Evolutionary conservation across 768 basidiomycete species (phyloP).

Genomic region (Rhizopogon sp.): DNA sequence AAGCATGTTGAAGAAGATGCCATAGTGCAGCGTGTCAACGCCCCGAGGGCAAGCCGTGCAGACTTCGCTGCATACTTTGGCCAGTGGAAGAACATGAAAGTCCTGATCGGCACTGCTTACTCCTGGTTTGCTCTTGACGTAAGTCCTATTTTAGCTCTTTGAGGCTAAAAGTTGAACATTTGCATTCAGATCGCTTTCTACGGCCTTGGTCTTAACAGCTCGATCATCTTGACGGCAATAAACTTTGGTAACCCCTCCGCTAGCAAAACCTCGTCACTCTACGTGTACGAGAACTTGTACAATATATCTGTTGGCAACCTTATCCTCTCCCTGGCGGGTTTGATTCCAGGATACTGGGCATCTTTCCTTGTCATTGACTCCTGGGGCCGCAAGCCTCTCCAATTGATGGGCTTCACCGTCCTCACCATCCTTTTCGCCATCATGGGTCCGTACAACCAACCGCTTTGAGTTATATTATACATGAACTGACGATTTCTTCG

Average conservation of each 20-base stretch:
- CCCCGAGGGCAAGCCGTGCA: slow-evolving; percentile 60
- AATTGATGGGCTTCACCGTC: slow-evolving; percentile 69
- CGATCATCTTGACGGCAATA: slow-evolving; percentile 70
- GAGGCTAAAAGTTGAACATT: slow-evolving; percentile 1
- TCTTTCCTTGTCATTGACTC: slow-evolving; percentile 61
- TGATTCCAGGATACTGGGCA: slow-evolving; percentile 71
- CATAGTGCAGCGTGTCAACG: slow-evolving; percentile 52
- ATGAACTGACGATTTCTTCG: slow-evolving; percentile 3
- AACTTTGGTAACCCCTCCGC: slow-evolving; percentile 45
- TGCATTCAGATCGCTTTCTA: slow-evolving; percentile 72
- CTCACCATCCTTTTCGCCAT: slow-evolving; percentile 63
- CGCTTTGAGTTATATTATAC: not conserved
- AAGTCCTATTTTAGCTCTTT: slow-evolving; percentile 18
- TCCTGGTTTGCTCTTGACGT: slow-evolving; percentile 90
- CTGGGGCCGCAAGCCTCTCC: slow-evolving; percentile 82
- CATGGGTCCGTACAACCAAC: slow-evolving; percentile 49
- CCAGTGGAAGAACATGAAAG: slow-evolving; percentile 73
- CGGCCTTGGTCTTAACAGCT: slow-evolving; percentile 81
- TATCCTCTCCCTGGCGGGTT: slow-evolving; percentile 69
- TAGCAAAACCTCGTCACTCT: slow-evolving; percentile 22
- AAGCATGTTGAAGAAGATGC: slow-evolving; percentile 48
- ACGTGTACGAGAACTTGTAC: slow-evolving; percentile 52
- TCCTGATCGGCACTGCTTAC: slow-evolving; percentile 72
- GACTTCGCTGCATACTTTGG: slow-evolving; percentile 72
- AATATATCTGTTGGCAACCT: slow-evolving; percentile 74